Conservation (phyloP, 139 green algal species). For the Haematococcus lacustris region DNA sequence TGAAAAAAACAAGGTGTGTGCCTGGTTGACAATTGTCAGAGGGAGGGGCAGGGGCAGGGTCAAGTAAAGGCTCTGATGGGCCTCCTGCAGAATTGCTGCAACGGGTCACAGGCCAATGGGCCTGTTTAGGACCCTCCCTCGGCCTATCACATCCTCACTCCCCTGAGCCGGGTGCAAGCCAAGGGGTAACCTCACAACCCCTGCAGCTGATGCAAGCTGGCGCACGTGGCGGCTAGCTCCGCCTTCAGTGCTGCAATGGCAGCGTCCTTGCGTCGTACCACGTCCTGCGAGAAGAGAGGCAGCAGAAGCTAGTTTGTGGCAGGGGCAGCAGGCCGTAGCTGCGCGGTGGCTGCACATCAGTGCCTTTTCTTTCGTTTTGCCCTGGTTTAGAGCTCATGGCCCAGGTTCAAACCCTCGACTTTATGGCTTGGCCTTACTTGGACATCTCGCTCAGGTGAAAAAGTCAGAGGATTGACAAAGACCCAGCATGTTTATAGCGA, state of each 20-base stretch:
- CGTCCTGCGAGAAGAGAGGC: constrained; percentile 17
- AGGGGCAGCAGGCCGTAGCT: neutral
- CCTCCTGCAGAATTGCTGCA: too few species aligned
- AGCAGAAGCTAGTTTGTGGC: neutral
- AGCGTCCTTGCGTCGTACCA: constrained; percentile 13
- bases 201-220: constrained; percentile 9
- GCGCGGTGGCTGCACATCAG: neutral
- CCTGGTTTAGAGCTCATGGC: neutral
- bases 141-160: neutral
- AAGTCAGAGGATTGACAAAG: too few species aligned
- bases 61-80: neutral
- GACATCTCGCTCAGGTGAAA: too few species aligned
- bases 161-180: neutral
- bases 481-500: neutral
- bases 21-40: too few species aligned
- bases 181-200: too few species aligned
- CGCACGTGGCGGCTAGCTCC: constrained; percentile 4
- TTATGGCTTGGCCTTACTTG: too few species aligned
- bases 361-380: too few species aligned
- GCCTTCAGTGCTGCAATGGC: constrained; percentile 12
- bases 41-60: neutral
- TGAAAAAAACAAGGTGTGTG: too few species aligned
- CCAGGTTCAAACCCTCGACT: too few species aligned
- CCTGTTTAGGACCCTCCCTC: neutral
- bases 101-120: neutral